Evolutionary conservation across 371 early-diverging fungal species (phyloP).

Genomic region (Thermomucor indicae-seudaticae): DNA sequence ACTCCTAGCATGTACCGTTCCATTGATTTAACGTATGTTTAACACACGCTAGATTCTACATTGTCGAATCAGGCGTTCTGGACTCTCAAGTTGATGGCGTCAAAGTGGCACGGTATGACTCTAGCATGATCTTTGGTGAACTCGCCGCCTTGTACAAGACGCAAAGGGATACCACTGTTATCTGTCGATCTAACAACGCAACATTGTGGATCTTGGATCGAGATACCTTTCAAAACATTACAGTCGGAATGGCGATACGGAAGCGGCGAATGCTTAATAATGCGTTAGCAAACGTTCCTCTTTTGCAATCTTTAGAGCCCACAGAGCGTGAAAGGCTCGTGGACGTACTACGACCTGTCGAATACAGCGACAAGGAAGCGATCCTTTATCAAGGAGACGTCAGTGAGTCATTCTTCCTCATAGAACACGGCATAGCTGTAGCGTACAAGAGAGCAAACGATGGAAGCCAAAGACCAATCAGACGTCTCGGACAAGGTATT

Average conservation of each 20-base stretch:
- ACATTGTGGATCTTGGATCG: conserved; percentile 94
- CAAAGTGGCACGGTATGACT: background rate
- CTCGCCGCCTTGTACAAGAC: conserved; percentile 97
- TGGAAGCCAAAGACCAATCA: no score
- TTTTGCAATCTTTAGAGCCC: conserved; percentile 79
- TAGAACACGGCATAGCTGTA: conserved; percentile 75
- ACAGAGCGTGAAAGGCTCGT: conserved; percentile 92
- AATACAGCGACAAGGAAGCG: conserved; percentile 72
- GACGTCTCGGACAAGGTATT: no score
- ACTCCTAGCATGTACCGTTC: background rate
- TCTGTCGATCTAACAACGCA: conserved; percentile 66
- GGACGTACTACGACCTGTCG: conserved; percentile 84
- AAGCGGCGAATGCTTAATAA: conserved; percentile 87
- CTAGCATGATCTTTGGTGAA: conserved; percentile 81
- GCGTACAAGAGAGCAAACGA: no score
- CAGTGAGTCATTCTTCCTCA: conserved; percentile 83
- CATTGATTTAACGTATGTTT: conserved; percentile 22
- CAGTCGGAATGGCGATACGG: conserved; percentile 86
- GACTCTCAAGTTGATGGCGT: conserved; percentile 68
- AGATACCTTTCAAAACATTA: conserved; percentile 85
- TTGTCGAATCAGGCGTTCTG: conserved; percentile 88
- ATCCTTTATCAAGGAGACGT: conserved; percentile 78
- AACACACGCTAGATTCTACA: conserved; percentile 96
- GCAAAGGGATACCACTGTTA: conserved; percentile 92
- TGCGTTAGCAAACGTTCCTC: conserved; percentile 83